Evolutionary conservation across 192 early-diverging fungal species (phyloP), one percentile per base, ranked within the genome.

Genomic region (Glomus cerebriforme): DNA sequence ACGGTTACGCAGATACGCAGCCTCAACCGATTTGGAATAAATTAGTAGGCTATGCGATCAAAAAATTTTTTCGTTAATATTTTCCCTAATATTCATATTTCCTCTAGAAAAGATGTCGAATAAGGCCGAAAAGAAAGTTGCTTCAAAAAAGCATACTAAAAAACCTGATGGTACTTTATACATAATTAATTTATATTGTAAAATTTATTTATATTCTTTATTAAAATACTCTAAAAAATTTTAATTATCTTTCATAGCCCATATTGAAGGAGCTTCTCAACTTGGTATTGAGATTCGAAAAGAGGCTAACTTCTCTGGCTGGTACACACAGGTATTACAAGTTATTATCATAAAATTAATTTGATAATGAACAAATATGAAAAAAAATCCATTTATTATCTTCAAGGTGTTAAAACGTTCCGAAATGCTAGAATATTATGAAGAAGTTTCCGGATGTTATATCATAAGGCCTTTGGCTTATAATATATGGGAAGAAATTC

Each of bases 381-480:
- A 22, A 59, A 13, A 12, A 7, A 27, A 35, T 79, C 27, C 13
- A 17, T 35, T 35, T 43, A n/a, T n/a, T 39, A 59, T 70, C 0
- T 59, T 17, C 12, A 79, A 93, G 89, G 92, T 95, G 34, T 86
- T 99, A 78, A 92, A 91, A 45, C 90, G 92, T 76, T 93, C 94
- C 34, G 98, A 99, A 83, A 97, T 99, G 98, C 86, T 98, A 85
- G 96, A 97, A 81, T 97, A 98, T 88, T 99, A 99, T 88, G 95
- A 98, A 83, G 64, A 66, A 66, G 92, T 99, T 54, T 94, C 92
- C 81, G 98, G 98, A 63, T 99, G 98, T 87, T 99, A 99, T 81
- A 99, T 99, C 77, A 88, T 99, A 78, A 94, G 98, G 84, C 98
- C 98, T 19, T 92, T 93, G 86, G 89, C 96, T 31, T 97, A 92